phyloP scores from a whole-genome alignment of 331 rosid genomes.

The Stylosanthes scabra region DNA sequence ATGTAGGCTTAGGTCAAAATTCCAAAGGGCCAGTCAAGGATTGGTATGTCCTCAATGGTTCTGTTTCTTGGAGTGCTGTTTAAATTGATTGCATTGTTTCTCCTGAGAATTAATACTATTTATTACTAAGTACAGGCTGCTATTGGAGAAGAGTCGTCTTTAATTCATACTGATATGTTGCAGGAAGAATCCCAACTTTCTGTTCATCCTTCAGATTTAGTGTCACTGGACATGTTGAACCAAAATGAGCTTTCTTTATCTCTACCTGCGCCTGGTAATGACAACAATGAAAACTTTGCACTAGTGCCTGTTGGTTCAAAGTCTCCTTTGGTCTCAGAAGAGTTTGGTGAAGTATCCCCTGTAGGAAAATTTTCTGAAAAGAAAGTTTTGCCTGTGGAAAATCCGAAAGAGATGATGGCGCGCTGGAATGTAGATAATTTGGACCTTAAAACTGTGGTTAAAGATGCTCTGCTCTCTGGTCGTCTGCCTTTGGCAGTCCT shows the following conservation, averaged over 20 bases:
- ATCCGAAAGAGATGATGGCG: slow-evolving; percentile 91
- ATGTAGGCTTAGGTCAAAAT: slow-evolving; percentile 68
- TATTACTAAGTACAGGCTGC: slow-evolving; percentile 62
- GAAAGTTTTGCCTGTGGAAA: slow-evolving; percentile 70
- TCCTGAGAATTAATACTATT: slow-evolving; percentile 34
- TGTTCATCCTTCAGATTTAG: slow-evolving; percentile 52
- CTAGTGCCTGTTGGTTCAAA: slow-evolving; percentile 56
- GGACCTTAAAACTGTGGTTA: slow-evolving; percentile 86
- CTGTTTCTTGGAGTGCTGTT: slow-evolving; percentile 38
- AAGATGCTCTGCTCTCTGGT: slow-evolving; percentile 92
- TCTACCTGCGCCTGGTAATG: slow-evolving; percentile 45
- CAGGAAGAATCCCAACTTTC: slow-evolving; percentile 66
- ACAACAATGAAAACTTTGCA: slow-evolving; percentile 61
- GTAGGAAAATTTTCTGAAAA: slow-evolving; percentile 49
- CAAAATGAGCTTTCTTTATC: slow-evolving; percentile 66
- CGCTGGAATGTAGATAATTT: slow-evolving; percentile 94
- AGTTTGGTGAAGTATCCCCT: slow-evolving; percentile 57
- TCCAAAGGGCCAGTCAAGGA: slow-evolving; percentile 77
- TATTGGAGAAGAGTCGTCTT: slow-evolving; percentile 55
- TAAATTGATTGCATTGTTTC: slow-evolving; percentile 15
- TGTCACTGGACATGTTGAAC: slow-evolving; percentile 52
- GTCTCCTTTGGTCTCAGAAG: slow-evolving; percentile 56
- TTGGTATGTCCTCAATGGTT: slow-evolving; percentile 56
- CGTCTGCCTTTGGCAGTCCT: slow-evolving; percentile 99
- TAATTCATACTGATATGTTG: slow-evolving; percentile 47